Percentiles rank a stretch among this genome's conserved stretches.
These are phyloP conservation scores for Pichia membranifaciens DNA, from an alignment of 805 yeast species.

Conservation along the genomic window DNA sequence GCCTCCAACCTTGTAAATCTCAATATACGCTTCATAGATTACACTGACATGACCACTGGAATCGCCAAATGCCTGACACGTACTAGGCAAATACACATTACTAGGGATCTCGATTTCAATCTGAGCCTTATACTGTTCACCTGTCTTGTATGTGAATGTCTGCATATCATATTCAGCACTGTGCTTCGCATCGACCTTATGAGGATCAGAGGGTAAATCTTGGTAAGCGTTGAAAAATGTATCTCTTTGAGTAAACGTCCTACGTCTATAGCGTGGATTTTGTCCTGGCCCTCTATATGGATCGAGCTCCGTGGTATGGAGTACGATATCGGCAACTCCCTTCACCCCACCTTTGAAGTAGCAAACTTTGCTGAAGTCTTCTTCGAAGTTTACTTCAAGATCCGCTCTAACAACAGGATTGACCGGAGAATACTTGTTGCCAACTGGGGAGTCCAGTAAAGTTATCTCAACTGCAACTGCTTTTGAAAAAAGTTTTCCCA, in stretches of 20 bases:
- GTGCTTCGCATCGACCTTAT: not conserved
- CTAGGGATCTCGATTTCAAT: slow-evolving; percentile 9
- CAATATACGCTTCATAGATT: slow-evolving; percentile 3
- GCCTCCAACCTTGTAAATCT: slow-evolving; percentile 7
- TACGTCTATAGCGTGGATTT: not conserved
- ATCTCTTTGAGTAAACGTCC: not conserved
- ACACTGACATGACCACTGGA: slow-evolving; percentile 3
- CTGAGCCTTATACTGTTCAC: not conserved
- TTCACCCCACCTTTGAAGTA: slow-evolving; percentile 6
- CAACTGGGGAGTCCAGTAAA: not conserved
- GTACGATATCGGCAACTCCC: slow-evolving; percentile 4
- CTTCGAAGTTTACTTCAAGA: slow-evolving; percentile 2
- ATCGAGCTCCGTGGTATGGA: not conserved
- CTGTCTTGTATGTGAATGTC: not conserved
- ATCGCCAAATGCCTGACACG: slow-evolving; percentile 5
- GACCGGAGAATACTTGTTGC: slow-evolving; percentile 9
- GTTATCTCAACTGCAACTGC: not conserved
- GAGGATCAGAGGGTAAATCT: slow-evolving; percentile 3
- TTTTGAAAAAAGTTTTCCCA: slow-evolving; percentile 10
- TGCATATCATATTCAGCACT: not conserved
- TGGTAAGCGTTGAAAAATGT: slow-evolving; percentile 1
- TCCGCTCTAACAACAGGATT: slow-evolving; percentile 1
- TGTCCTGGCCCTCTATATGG: not conserved
- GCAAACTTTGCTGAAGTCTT: not conserved
- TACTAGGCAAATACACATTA: slow-evolving; percentile 7